phyloP scores from a whole-genome alignment of 2,329 filamentous ascomycete species.

The Fusarium tanahbumbuense region DNA sequence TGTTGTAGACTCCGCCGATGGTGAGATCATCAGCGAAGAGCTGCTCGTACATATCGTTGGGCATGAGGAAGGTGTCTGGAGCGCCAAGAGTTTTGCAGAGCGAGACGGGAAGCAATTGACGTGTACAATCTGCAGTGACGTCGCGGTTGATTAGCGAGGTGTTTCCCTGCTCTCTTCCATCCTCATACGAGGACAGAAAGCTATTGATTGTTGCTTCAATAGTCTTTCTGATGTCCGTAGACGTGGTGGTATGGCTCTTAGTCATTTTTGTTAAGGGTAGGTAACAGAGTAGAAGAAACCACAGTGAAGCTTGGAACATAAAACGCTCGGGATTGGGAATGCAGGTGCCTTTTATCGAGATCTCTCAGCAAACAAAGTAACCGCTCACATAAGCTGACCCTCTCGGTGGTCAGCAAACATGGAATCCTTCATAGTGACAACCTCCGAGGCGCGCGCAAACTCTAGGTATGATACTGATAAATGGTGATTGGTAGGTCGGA shows the following conservation, averaged over 20 bases:
- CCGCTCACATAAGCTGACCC: conserved; percentile 7
- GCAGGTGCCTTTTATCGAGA: not conserved
- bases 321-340: not conserved
- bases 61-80: conserved; percentile 7
- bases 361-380: not conserved
- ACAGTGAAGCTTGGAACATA: accelerated
- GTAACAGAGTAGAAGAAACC: accelerated
- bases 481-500: no score
- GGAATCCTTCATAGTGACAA: not conserved
- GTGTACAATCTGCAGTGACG: conserved; percentile 23
- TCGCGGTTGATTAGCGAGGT: conserved; percentile 22
- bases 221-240: not conserved
- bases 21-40: conserved; percentile 17
- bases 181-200: conserved; percentile 25
- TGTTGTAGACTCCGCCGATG: conserved; percentile 14
- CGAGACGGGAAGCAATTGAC: conserved; percentile 21
- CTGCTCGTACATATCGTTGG: conserved; percentile 22
- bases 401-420: not conserved
- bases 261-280: no score
- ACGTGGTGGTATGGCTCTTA: not conserved
- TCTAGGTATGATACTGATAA: not conserved
- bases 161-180: conserved; percentile 15
- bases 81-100: conserved; percentile 15
- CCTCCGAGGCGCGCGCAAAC: not conserved
- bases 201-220: conserved; percentile 25